Evolutionary conservation across 768 basidiomycete species (phyloP), one percentile per base, ranked within the genome.

Genomic region (Rhodosporidiobolus odoratus): DNA sequence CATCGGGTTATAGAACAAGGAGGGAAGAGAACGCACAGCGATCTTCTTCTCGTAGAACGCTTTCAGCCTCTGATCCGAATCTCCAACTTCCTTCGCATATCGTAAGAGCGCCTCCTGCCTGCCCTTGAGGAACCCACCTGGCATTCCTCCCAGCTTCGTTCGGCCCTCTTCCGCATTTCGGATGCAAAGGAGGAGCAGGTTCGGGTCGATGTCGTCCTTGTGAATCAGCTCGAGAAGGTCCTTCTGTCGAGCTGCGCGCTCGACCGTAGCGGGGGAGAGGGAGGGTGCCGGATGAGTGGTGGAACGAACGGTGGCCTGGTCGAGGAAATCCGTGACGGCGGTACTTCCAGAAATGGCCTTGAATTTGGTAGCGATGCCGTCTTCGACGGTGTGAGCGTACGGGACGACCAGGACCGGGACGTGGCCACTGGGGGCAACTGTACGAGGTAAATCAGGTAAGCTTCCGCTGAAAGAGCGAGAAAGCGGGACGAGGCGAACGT

Each of bases 261-360:
- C 57, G 23, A 74, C 41, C 4, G 73, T 74, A n/a, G 73, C 73
- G 38, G 73, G 73, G 5, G 73, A 74, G 54, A 74, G 69, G 45
- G 69, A 54, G 0, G 73, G 73, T 4, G 62, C 66, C 5, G 64
- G 25, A 50, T 71, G 66, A 13, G 41, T 7, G 6, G 59, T 15
- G 6, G 62, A 52, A 10, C 60, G 53, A 47, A 45, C 43, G 10
- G 73, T 68, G 2, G 66, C 61, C 3, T 32, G 19, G 66, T 74
- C 73, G 69, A 74, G 69, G 37, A 71, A 71, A 35, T 63, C 37
- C 56, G 47, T 58, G 40, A 71, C 58, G 25, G 61, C 69, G n/a
- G 34, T 23, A 1, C 66, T 61, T 1, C n/a, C 21, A 13, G 10
- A 45, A 7, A 74, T 17, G 2, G 69, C 66, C 23, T 68, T 56